phyloP scores from a whole-genome alignment of 345 rosid genomes.

The Isatis tinctoria region DNA sequence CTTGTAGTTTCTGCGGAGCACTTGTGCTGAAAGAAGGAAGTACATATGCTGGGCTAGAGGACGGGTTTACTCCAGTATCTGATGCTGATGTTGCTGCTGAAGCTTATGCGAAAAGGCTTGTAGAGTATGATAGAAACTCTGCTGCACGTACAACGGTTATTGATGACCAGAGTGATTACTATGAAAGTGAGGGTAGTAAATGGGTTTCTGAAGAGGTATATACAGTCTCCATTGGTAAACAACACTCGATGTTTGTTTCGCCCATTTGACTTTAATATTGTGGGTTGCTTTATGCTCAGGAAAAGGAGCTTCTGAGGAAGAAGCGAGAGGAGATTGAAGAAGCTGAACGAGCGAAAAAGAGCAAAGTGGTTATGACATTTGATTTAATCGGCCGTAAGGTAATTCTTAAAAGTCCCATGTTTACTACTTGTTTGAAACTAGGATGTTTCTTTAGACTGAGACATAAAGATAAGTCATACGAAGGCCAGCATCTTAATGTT shows the following conservation, averaged over 20 bases:
- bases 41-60: constrained; percentile 78
- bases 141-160: constrained; percentile 93
- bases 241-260: not conserved
- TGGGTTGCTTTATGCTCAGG: constrained; percentile 36
- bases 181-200: constrained; percentile 82
- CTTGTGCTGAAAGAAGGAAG: constrained; percentile 88
- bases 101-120: constrained; percentile 88
- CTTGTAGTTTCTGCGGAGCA: constrained; percentile 80
- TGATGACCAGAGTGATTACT: constrained; percentile 97
- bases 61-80: constrained; percentile 52
- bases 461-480: not conserved
- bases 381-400: constrained; percentile 98
- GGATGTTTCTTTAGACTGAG: not conserved
- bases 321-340: constrained; percentile 74
- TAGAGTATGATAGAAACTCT: constrained; percentile 84
- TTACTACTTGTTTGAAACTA: not conserved
- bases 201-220: constrained; percentile 91
- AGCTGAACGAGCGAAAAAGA: constrained; percentile 66
- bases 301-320: constrained; percentile 80
- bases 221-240: constrained; percentile 8
- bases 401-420: not conserved
- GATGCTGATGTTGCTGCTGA: constrained; percentile 85
- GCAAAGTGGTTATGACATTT: constrained; percentile 79
- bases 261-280: not conserved
- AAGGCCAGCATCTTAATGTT: not conserved